Evolutionary conservation across 192 early-diverging fungal genomes (phyloP).

Genomic region (Backusella liffmaniae): DNA sequence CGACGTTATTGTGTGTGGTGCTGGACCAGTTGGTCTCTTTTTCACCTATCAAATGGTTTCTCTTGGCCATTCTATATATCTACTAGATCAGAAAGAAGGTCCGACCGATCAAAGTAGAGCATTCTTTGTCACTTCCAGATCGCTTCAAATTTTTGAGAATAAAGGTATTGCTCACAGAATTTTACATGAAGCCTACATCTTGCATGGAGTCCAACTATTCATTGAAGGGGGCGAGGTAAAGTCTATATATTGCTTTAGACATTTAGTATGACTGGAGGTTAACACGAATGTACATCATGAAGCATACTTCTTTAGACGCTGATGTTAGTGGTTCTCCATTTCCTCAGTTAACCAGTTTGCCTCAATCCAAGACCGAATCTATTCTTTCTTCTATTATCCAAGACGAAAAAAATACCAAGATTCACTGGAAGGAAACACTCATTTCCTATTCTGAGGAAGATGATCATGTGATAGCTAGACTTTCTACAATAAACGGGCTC

Average conservation of each 20-base stretch:
- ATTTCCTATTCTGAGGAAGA: slow-evolving; percentile 21
- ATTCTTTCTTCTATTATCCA: neutral
- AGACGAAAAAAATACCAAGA: neutral
- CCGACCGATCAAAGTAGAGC: slow-evolving; percentile 14
- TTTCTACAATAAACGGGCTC: neutral
- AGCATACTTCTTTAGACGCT: neutral
- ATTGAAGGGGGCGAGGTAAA: neutral
- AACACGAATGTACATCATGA: neutral
- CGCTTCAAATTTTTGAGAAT: slow-evolving; percentile 10
- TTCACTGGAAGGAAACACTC: slow-evolving; percentile 9
- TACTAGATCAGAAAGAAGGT: slow-evolving; percentile 6
- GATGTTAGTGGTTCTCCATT: slow-evolving; percentile 3
- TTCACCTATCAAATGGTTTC: slow-evolving; percentile 15
- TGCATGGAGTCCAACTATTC: neutral
- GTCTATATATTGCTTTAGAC: neutral
- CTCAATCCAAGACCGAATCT: slow-evolving; percentile 16
- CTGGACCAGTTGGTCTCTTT: slow-evolving; percentile 19
- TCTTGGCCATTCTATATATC: slow-evolving; percentile 6
- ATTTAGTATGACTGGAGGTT: neutral
- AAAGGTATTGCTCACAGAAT: neutral
- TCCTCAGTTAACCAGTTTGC: slow-evolving; percentile 18
- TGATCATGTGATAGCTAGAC: neutral
- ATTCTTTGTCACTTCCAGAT: slow-evolving; percentile 8
- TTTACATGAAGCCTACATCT: neutral
- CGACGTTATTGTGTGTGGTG: slow-evolving; percentile 21